A percentile compares a stretch with the other conserved stretches of the same genome.
phyloP scores from a whole-genome alignment of 352 stramenopile genomes.

The Pythium dissotocum region DNA sequence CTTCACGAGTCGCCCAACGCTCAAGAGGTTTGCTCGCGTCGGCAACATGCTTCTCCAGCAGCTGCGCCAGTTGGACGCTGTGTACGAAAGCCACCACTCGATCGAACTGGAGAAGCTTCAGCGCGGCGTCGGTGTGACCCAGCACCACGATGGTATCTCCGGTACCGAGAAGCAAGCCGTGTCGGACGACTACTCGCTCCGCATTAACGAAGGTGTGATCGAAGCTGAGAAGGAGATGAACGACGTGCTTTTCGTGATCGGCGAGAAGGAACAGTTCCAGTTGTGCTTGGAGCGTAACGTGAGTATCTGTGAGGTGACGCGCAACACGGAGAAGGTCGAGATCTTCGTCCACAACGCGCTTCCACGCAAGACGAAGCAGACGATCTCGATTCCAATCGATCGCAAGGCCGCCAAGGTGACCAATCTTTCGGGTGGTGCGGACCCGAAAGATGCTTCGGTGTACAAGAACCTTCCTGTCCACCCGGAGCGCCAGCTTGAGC shows the following conservation, averaged over 20 bases:
- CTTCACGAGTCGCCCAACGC: conserved; percentile 92
- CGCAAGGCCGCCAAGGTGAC: conserved; percentile 44
- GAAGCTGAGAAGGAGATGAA: conserved; percentile 68
- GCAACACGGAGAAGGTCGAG: conserved; percentile 64
- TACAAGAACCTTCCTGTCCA: conserved; percentile 61
- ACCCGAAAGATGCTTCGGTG: conserved; percentile 43
- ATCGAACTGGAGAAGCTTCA: conserved; percentile 67
- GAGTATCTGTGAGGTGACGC: conserved; percentile 87
- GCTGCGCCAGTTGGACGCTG: conserved; percentile 89
- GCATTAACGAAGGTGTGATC: conserved; percentile 84
- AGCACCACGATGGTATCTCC: conserved; percentile 96
- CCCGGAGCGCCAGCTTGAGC: conserved; percentile 42
- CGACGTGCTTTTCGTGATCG: conserved; percentile 72
- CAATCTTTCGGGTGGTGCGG: conserved; percentile 38
- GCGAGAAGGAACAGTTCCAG: conserved; percentile 60
- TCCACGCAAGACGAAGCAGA: conserved; percentile 54
- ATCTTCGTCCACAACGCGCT: conserved; percentile 75
- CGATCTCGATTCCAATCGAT: conserved; percentile 58
- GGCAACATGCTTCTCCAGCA: conserved; percentile 89
- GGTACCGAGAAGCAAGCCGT: conserved; percentile 96
- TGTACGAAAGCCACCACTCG: conserved; percentile 67
- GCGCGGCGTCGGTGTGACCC: conserved; percentile 89
- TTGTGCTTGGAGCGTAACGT: conserved; percentile 89
- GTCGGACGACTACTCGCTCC: conserved; percentile 94
- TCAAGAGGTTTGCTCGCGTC: conserved; percentile 93